Conservation (phyloP, 1,139 yeast genomes). For the Geotrichum fermentans region DNA sequence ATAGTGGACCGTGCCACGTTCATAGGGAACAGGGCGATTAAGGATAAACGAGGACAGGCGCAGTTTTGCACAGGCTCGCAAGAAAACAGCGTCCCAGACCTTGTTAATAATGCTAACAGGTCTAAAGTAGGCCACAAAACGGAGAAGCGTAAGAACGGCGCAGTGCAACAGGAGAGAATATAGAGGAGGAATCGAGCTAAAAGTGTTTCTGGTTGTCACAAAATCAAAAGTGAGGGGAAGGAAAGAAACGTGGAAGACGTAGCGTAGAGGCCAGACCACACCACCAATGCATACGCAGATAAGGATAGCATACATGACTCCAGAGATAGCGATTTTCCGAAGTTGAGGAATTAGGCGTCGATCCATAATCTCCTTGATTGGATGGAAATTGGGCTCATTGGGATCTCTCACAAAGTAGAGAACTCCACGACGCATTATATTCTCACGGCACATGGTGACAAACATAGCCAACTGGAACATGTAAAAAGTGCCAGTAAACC, state of each 20-base stretch:
- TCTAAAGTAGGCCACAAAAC: constrained; percentile 27
- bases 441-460: constrained; percentile 73
- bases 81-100: constrained; percentile 64
- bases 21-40: constrained; percentile 62
- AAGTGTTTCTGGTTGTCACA: background rate
- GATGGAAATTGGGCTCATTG: constrained; percentile 84
- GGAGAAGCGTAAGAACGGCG: constrained; percentile 34
- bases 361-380: constrained; percentile 83
- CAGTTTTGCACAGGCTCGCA: constrained; percentile 50
- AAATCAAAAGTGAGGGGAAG: constrained; percentile 32
- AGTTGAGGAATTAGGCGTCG: constrained; percentile 69
- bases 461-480: constrained; percentile 85
- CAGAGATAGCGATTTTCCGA: constrained; percentile 69
- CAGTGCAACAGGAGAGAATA: background rate
- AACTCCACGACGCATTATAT: constrained; percentile 79
- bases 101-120: constrained; percentile 26
- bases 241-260: constrained; percentile 33
- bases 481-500: constrained; percentile 77
- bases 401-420: constrained; percentile 88
- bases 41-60: constrained; percentile 77
- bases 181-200: constrained; percentile 19
- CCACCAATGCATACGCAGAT: constrained; percentile 73
- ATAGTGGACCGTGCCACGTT: constrained; percentile 67
- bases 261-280: constrained; percentile 51
- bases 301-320: constrained; percentile 66